Percentiles rank a stretch among this genome's conserved stretches.
Conservation (phyloP, 257 asterid species). For the Forsythia viridissima region DNA sequence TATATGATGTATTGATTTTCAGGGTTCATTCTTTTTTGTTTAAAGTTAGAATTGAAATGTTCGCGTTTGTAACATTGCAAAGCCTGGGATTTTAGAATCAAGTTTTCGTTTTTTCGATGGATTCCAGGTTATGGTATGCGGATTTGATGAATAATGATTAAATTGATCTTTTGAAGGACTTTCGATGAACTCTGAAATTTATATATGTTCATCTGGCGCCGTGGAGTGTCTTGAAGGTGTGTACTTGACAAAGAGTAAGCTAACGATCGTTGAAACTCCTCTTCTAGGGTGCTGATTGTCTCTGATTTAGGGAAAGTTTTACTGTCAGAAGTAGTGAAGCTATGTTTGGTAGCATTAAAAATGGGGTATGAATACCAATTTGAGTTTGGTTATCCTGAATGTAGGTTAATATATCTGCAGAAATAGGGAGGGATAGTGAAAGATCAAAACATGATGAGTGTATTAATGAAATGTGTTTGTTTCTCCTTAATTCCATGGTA, state of each 20-base stretch:
- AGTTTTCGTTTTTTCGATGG: neutral
- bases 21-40: neutral
- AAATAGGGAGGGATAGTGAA: neutral
- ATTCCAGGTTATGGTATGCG: neutral
- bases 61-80: neutral
- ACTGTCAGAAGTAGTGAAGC: neutral
- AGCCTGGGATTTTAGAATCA: neutral
- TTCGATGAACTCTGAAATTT: neutral
- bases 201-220: neutral
- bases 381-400: neutral
- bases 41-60: slow-evolving; percentile 2
- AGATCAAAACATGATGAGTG: neutral
- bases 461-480: neutral
- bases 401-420: neutral
- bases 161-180: neutral
- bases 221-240: neutral
- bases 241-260: neutral
- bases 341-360: neutral
- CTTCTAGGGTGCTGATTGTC: neutral
- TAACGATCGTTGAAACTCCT: neutral
- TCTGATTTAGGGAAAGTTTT: neutral
- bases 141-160: neutral
- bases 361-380: neutral
- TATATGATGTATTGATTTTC: neutral
- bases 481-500: neutral